phyloP scores from a whole-genome alignment of 495 filamentous ascomycete genomes.

The Neurospora terricola region DNA sequence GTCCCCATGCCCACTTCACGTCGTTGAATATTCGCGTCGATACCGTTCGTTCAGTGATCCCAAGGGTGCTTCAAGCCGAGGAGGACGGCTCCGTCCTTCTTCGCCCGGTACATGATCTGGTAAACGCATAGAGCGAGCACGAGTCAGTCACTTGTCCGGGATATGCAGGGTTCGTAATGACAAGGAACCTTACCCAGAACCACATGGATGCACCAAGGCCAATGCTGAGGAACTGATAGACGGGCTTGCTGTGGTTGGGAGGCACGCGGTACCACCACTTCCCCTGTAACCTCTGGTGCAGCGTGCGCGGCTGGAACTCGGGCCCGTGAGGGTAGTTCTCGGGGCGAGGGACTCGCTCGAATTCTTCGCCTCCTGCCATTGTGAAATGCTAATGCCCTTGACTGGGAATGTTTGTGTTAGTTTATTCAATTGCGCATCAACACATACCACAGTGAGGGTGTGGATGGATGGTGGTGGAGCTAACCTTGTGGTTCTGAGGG shows the following conservation, averaged over 20 bases:
- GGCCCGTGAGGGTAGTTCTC: not conserved
- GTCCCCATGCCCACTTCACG: not conserved
- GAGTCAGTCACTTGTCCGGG: not conserved
- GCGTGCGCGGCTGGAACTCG: slow-evolving; percentile 2
- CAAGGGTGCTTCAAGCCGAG: slow-evolving; percentile 96
- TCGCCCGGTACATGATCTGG: slow-evolving; percentile 89
- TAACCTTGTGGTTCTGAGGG: not conserved
- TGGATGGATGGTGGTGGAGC: not conserved
- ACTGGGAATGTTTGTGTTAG: not conserved
- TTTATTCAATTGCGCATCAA: not conserved
- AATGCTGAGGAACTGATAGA: slow-evolving; percentile 80
- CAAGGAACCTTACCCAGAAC: slow-evolving; percentile 72
- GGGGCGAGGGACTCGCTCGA: not conserved
- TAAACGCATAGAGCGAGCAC: not conserved
- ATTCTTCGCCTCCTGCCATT: not conserved
- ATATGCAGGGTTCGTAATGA: not conserved
- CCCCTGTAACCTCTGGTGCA: not conserved
- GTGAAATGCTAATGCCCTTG: not conserved
- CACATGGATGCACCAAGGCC: slow-evolving; percentile 93
- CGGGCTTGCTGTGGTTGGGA: slow-evolving; percentile 46
- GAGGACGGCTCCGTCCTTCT: slow-evolving; percentile 79
- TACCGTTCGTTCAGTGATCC: slow-evolving; percentile 60
- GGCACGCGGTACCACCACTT: not conserved
- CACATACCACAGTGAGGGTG: not conserved
- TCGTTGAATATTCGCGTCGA: not conserved